Base-by-base conservation (phyloP, 2,329 filamentous ascomycete genomes). In the Stemphylium beticola region DNA sequence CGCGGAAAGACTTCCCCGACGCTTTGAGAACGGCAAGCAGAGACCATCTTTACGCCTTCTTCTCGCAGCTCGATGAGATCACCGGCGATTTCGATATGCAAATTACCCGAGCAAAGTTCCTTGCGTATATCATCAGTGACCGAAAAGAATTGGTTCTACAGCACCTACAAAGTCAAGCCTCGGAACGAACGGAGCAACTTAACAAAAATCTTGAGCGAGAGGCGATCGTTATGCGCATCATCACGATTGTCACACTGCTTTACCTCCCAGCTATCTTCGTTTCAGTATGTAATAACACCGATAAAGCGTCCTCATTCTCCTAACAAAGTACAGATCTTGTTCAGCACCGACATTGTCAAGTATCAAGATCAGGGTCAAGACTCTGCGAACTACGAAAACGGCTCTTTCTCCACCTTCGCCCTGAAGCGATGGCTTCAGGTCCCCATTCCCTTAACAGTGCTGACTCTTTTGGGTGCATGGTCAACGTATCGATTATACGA, bases 291-390 rank as follows among this genome's bases (percentile, higher is more conserved):
- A n/a, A n/a, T n/a, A n/a, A n/a, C n/a, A n/a, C n/a, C n/a, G n/a
- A n/a, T n/a, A n/a, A n/a, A n/a, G n/a, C n/a, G n/a, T n/a, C n/a
- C n/a, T n/a, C n/a, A n/a, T n/a, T n/a, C n/a, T n/a, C n/a, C 52
- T 54, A 20, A 57, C 31, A 0, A 2, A 32, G 3, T 1, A 0
- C 6, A 76, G 68, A 77, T 76, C 2, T 76, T 78, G 46, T 78
- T 78, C 54, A 73, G 74, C 39, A 78, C 76, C 0, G 75, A 77
- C 40, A 63, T 78, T 9, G 50, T 78, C 12, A 75, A 74, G 51
- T 78, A 69, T 46, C 74, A 76, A 49, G 58, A 68, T 33, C 62
- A 61, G 43, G 49, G 50, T 41, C 49, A 24, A 9, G 32, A 3
- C 2, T n/a, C 24, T 20, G 26, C 12, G 4, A 10, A 20, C n/a